A percentile compares a stretch with the other conserved stretches of the same genome.
phyloP scores from a whole-genome alignment of 2,329 filamentous ascomycete species.

The Cryphonectria radicalis region DNA sequence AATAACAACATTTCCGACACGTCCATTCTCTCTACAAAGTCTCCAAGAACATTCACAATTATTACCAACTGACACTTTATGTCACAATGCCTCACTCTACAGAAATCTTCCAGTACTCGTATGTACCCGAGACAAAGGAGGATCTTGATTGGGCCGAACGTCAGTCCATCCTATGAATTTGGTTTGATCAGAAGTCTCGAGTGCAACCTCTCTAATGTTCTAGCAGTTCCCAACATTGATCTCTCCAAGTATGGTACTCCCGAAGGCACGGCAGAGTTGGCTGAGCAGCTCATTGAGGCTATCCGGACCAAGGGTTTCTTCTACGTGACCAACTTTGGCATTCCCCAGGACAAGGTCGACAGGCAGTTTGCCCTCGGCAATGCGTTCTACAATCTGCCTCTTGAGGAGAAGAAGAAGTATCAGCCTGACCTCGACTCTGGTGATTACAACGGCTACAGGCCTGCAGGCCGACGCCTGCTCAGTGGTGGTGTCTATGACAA shows the following conservation, averaged over 20 bases:
- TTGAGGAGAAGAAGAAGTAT: conserved; percentile 63
- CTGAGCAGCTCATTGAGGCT: conserved; percentile 59
- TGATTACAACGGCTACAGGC: conserved; percentile 62
- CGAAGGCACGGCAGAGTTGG: conserved; percentile 57
- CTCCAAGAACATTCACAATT: background rate
- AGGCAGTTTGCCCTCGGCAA: conserved; percentile 65
- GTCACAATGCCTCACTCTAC: conserved; percentile 17
- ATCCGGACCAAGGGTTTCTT: conserved; percentile 60
- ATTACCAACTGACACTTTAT: background rate
- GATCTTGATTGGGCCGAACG: conserved; percentile 18
- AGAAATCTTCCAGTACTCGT: conserved; percentile 13
- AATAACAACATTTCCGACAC: background rate
- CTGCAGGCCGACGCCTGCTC: conserved; percentile 46
- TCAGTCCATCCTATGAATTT: background rate
- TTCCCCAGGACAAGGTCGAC: conserved; percentile 63
- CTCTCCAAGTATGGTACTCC: conserved; percentile 57
- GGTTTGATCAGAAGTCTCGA: background rate
- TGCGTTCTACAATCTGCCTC: conserved; percentile 59
- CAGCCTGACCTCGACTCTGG: conserved; percentile 54
- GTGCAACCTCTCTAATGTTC: background rate
- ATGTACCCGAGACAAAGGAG: conserved; percentile 21
- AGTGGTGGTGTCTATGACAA: conserved; percentile 43
- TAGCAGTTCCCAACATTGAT: conserved; percentile 50
- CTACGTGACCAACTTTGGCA: conserved; percentile 65
- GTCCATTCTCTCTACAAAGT: background rate